Percentiles rank a stretch among this genome's conserved stretches.
Evolutionary conservation across 768 basidiomycete genomes (phyloP).

Genomic region (Hysterangium stoloniferum): DNA sequence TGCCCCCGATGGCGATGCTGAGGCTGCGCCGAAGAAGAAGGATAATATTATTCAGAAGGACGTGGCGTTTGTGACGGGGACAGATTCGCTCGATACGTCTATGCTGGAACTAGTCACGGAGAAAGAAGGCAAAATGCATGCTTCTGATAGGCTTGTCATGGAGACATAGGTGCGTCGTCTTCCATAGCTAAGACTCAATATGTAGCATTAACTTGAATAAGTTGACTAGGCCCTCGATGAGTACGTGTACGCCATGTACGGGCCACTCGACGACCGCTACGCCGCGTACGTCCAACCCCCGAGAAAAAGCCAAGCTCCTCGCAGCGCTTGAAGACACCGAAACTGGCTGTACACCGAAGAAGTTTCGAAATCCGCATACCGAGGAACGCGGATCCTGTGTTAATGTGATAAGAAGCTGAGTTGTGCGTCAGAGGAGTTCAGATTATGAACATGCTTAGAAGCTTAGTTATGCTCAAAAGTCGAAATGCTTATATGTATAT

Average conservation of each 20-base stretch:
- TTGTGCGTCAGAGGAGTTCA: too few species aligned
- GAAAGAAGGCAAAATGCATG: conserved; percentile 82
- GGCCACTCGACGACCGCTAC: conserved; percentile 87
- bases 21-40: conserved; percentile 71
- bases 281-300: conserved; percentile 59
- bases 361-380: conserved; percentile 88
- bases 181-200: neutral
- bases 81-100: conserved; percentile 55
- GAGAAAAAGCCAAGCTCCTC: conserved; percentile 75
- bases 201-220: conserved; percentile 42
- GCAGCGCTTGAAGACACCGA: conserved; percentile 69
- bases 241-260: conserved; percentile 92
- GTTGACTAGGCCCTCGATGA: conserved; percentile 97
- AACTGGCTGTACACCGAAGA: conserved; percentile 97
- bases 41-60: conserved; percentile 77
- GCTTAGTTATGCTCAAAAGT: too few species aligned
- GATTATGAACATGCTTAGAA: too few species aligned
- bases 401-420: too few species aligned
- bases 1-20: conserved; percentile 35
- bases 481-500: too few species aligned
- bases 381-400: too few species aligned
- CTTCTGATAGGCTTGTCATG: conserved; percentile 89
- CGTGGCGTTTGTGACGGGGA: conserved; percentile 60
- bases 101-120: conserved; percentile 63
- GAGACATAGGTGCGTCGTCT: conserved; percentile 79